Evolutionary conservation across 2,329 filamentous ascomycete species (phyloP), one percentile per base, ranked within the genome.

Genomic region (Monosporascus sp.): DNA sequence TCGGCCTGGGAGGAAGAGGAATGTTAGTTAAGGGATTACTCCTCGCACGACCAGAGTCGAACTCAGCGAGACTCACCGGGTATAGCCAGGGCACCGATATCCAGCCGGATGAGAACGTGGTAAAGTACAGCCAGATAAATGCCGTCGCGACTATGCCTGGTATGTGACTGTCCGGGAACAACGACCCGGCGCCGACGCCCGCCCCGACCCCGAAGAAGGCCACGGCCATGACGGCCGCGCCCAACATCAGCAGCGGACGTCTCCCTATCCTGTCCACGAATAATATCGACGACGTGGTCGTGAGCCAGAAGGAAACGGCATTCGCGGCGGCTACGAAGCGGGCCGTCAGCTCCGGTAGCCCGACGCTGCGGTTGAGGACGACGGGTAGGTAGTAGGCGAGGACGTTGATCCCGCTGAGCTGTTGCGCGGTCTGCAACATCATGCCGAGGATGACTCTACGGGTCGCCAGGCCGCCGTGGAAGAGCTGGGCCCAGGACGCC

Each of bases 1-100:
- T 71, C 69, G 18, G 69, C 65, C 17, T 60, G 57, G 31, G 57
- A 63, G n/a, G 24, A 35, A 14, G 9, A 35, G 31, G 11, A 63
- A 55, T 51, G 3, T 46, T 31, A 46, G 43, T 17, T 9, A 26
- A 46, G n/a, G 20, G 14, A 44, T 6, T 24, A 14, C 14, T 17
- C 15, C 5, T 14, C 8, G 20, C 7, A 14, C 24, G 8, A 17
- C 15, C 7, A 26, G 18, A 20, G 22, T 26, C 9, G 22, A 44
- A 14, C 22, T 24, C 9, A 5, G 11, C 6, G 14, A 11, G 22
- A 28, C 43, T 46, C n/a, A 46, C 43, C 5, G 62, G 61, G 40
- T 63, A 65, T 37, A 66, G 54, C 55, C 57, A 65, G 3, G 63
- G 60, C 5, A 65, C 56, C 5, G 55, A 45, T 37, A 48, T 37